These are phyloP conservation scores for Reutealis trisperma DNA, from an alignment of 345 rosid species.

Conservation along the genomic window DNA sequence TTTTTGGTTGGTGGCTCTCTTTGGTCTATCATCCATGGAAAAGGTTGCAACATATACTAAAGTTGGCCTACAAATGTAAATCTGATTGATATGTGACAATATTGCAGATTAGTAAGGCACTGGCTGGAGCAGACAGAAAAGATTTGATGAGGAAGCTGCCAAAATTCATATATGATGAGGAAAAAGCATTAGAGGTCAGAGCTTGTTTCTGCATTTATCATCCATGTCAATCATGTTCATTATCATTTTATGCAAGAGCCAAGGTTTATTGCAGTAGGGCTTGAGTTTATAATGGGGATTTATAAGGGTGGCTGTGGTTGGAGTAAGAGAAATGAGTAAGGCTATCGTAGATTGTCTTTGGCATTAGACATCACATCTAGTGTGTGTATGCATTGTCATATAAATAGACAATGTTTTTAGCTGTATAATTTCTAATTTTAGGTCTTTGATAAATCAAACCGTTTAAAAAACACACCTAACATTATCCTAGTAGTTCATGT, in stretches of 20 bases:
- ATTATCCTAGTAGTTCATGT: neutral
- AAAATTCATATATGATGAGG: conserved; percentile 53
- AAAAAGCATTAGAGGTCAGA: conserved; percentile 51
- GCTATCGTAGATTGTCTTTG: neutral
- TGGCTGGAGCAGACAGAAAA: conserved; percentile 44
- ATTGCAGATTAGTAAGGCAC: conserved; percentile 41
- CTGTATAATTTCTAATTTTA: neutral
- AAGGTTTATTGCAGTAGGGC: neutral
- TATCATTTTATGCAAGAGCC: neutral
- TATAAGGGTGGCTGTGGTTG: neutral
- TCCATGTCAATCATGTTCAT: neutral
- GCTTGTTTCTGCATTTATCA: neutral
- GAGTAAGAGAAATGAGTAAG: neutral
- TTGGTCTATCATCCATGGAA: neutral
- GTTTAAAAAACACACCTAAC: neutral
- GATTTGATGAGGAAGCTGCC: conserved; percentile 52
- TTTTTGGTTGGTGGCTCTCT: neutral
- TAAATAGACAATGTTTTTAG: neutral
- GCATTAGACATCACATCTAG: neutral
- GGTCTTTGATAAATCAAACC: neutral
- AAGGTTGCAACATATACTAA: neutral
- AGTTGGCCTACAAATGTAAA: neutral
- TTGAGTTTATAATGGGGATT: neutral
- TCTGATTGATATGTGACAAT: neutral
- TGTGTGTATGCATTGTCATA: neutral